Evolutionary conservation across 129 eudicot genomes (phyloP).

Genomic region (Mikania micrantha): DNA sequence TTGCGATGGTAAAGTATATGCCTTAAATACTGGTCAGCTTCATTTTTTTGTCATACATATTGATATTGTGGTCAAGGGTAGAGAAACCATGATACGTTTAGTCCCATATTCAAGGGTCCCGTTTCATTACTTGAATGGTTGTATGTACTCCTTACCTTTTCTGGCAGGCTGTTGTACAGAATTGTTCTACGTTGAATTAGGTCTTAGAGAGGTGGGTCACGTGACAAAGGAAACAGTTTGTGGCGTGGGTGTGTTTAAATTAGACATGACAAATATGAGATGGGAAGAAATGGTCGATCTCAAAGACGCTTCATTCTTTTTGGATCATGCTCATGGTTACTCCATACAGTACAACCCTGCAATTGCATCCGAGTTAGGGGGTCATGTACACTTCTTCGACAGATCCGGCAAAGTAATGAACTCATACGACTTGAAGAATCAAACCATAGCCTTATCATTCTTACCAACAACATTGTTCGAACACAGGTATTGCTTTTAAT

Average conservation of each 20-base stretch:
- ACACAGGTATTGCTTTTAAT: conserved; percentile 2
- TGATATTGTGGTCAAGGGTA: background rate
- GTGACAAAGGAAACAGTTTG: background rate
- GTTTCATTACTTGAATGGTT: fast-evolving
- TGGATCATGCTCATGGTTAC: background rate
- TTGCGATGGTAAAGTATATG: conserved; percentile 17
- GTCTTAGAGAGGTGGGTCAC: background rate
- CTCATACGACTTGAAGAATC: conserved; percentile 10
- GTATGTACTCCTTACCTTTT: background rate
- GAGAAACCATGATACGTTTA: background rate
- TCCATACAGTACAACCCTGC: background rate
- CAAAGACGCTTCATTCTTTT: background rate
- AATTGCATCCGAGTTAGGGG: background rate
- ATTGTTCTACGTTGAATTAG: background rate
- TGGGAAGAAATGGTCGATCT: conserved; percentile 4
- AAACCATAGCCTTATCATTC: background rate
- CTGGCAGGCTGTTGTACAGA: background rate
- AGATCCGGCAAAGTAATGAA: background rate
- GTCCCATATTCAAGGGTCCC: background rate
- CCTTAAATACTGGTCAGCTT: background rate
- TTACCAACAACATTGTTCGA: background rate
- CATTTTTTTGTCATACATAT: background rate
- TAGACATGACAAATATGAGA: background rate
- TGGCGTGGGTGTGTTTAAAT: background rate
- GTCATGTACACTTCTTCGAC: conserved; percentile 7